phyloP scores from a whole-genome alignment of 2,329 filamentous ascomycete species.

The Botrytis squamosa region DNA sequence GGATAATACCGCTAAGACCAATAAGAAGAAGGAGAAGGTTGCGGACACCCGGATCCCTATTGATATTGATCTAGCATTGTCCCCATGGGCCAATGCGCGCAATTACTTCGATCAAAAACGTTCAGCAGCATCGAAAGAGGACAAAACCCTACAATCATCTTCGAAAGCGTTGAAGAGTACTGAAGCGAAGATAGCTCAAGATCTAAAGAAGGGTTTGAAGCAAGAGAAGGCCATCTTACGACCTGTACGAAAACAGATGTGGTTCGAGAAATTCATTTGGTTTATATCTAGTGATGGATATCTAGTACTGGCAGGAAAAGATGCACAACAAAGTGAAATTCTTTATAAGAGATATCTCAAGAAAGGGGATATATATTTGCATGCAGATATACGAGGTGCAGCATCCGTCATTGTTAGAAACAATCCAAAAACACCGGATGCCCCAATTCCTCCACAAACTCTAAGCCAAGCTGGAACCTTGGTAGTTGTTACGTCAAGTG shows the following conservation, averaged over 20 bases:
- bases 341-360: constrained; percentile 84
- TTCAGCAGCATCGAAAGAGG: constrained; percentile 78
- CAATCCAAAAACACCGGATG: constrained; percentile 70
- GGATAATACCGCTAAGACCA: constrained; percentile 41
- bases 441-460: constrained; percentile 87
- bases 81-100: constrained; percentile 84
- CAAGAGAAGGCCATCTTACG: constrained; percentile 87
- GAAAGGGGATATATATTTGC: constrained; percentile 88
- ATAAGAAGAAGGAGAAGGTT: constrained; percentile 42
- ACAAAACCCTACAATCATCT: constrained; percentile 81
- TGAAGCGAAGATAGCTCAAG: constrained; percentile 81
- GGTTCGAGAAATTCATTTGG: constrained; percentile 97
- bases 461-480: constrained; percentile 85
- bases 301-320: constrained; percentile 83
- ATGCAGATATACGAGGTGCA: constrained; percentile 84
- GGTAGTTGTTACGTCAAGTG: constrained; percentile 79
- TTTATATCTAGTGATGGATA: constrained; percentile 97
- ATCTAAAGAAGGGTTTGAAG: constrained; percentile 84
- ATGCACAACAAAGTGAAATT: constrained; percentile 85
- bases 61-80: constrained; percentile 80
- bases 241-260: constrained; percentile 78
- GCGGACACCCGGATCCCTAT: constrained; percentile 62
- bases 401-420: constrained; percentile 90
- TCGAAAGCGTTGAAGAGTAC: constrained; percentile 82
- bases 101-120: constrained; percentile 92